These are phyloP conservation scores for Strobilomyces dryophilus DNA, from an alignment of 768 basidiomycete genomes.

Conservation along the genomic window DNA sequence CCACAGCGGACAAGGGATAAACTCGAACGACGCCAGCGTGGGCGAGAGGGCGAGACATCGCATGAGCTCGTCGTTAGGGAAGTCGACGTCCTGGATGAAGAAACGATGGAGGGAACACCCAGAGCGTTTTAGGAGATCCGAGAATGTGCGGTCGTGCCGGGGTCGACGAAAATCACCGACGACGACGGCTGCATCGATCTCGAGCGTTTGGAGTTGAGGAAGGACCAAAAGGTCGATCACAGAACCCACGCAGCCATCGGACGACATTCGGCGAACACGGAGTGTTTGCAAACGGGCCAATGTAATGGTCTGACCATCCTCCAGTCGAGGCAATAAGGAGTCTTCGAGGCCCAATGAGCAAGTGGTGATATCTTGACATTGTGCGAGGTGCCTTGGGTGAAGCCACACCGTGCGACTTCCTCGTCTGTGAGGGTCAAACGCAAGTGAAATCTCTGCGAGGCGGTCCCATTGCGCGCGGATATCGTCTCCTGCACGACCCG, in stretches of 20 bases:
- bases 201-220: slow-evolving; percentile 17
- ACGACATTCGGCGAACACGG: slow-evolving; percentile 12
- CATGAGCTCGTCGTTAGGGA: slow-evolving; percentile 19
- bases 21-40: slow-evolving; percentile 10
- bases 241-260: neutral
- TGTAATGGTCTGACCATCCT: neutral
- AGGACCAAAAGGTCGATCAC: slow-evolving; percentile 11
- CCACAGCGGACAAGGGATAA: slow-evolving; percentile 18
- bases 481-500: neutral
- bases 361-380: slow-evolving; percentile 16
- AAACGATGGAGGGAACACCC: slow-evolving; percentile 9
- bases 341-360: slow-evolving; percentile 17
- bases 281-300: slow-evolving; percentile 12
- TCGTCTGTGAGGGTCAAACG: neutral
- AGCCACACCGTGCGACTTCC: neutral
- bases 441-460: slow-evolving; percentile 13
- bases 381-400: slow-evolving; percentile 3
- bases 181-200: slow-evolving; percentile 7
- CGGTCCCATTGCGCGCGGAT: slow-evolving; percentile 11
- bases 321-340: neutral
- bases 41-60: slow-evolving; percentile 17
- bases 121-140: slow-evolving; percentile 16
- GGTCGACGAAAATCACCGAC: neutral
- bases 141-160: slow-evolving; percentile 16
- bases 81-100: slow-evolving; percentile 14